Percentiles rank a stretch among this genome's conserved stretches.
Evolutionary conservation across 345 rosid species (phyloP).

Genomic region (Lumnitzera littorea): DNA sequence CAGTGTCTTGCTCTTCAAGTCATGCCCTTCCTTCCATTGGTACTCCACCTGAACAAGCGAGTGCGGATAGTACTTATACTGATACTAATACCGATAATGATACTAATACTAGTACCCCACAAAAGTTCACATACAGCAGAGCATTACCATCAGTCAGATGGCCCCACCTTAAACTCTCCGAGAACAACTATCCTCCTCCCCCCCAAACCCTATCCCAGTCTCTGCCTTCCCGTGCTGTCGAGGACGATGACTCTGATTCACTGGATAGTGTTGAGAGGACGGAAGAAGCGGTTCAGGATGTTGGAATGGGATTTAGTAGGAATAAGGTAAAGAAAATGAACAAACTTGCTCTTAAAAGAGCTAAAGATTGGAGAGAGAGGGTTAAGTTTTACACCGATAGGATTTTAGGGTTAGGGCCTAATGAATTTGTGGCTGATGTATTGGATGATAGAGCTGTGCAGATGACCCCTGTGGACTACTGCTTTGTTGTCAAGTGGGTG

Average conservation of each 20-base stretch:
- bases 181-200: slow-evolving; percentile 24
- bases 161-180: slow-evolving; percentile 71
- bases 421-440: slow-evolving; percentile 73
- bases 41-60: slow-evolving; percentile 1
- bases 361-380: slow-evolving; percentile 86
- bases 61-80: neutral
- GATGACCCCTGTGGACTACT: slow-evolving; percentile 90
- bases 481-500: slow-evolving; percentile 77
- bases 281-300: slow-evolving; percentile 4
- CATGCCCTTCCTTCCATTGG: neutral
- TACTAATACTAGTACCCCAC: neutral
- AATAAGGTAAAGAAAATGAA: slow-evolving; percentile 72
- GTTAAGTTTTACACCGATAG: slow-evolving; percentile 58
- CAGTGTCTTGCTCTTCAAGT: no score
- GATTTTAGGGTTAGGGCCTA: slow-evolving; percentile 43
- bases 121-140: slow-evolving; percentile 65
- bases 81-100: neutral
- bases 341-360: slow-evolving; percentile 75
- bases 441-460: slow-evolving; percentile 64
- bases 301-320: slow-evolving; percentile 25
- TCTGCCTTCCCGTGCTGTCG: slow-evolving; percentile 9
- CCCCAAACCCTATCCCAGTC: slow-evolving; percentile 28
- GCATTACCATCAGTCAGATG: slow-evolving; percentile 87
- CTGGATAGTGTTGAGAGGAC: slow-evolving; percentile 1
- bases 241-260: slow-evolving; percentile 14